Evolutionary conservation across 2,329 filamentous ascomycete genomes (phyloP).

Genomic region (Ceratocystis variospora): DNA sequence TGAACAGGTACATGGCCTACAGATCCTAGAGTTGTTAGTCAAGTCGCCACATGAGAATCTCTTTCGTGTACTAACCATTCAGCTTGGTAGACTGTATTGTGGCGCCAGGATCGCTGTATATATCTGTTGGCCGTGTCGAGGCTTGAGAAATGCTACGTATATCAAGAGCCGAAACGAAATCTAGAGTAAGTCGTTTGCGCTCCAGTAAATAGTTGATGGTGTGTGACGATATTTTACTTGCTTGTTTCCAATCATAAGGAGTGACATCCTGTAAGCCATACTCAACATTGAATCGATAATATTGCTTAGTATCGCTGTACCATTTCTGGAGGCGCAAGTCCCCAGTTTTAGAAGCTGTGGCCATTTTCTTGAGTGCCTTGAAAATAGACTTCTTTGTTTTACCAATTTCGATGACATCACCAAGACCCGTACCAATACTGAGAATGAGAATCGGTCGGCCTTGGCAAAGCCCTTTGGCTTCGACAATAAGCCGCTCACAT

Average conservation of each 20-base stretch:
- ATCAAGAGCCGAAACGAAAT: background rate
- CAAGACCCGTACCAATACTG: conserved; percentile 24
- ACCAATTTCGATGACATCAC: conserved; percentile 20
- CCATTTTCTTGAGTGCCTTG: background rate
- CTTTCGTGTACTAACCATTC: background rate
- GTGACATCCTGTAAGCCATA: conserved; percentile 23
- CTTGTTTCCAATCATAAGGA: conserved; percentile 23
- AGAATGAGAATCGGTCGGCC: conserved; percentile 19
- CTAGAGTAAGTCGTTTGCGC: background rate
- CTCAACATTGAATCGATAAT: conserved; percentile 24
- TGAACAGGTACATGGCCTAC: background rate
- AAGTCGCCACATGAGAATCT: background rate
- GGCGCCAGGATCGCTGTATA: too few relatives aligned
- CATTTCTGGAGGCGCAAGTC: conserved; percentile 12
- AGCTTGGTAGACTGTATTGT: background rate
- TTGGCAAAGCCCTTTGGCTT: conserved; percentile 21
- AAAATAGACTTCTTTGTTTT: conserved; percentile 9
- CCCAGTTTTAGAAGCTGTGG: background rate
- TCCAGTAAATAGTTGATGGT: conserved; percentile 21
- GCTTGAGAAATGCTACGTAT: background rate
- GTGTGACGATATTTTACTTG: conserved; percentile 21
- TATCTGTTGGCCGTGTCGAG: too few relatives aligned
- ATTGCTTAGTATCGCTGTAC: conserved; percentile 20
- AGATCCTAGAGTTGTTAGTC: background rate
- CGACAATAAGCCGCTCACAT: conserved; percentile 24